phyloP scores from a whole-genome alignment of 2,329 filamentous ascomycete genomes.

The Aspergillus novofumigatus region DNA sequence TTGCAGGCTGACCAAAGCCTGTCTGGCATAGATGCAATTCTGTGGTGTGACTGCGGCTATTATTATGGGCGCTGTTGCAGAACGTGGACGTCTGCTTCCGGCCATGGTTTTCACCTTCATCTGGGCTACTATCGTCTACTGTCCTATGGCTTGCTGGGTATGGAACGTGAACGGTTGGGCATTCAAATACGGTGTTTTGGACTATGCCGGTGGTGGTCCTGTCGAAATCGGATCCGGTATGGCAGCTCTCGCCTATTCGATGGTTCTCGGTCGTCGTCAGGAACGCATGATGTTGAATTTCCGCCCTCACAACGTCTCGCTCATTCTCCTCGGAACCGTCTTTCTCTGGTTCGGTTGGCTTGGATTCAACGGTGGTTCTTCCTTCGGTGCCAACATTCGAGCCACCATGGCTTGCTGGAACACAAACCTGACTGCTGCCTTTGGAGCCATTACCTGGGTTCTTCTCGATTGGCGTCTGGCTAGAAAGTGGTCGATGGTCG shows the following conservation, averaged over 20 bases:
- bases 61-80: constrained; percentile 84
- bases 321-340: constrained; percentile 92
- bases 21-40: constrained; percentile 77
- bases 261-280: constrained; percentile 91
- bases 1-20: not conserved
- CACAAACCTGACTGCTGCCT: constrained; percentile 87
- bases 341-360: constrained; percentile 99
- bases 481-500: constrained; percentile 90
- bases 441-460: constrained; percentile 89
- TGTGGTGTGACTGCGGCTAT: constrained; percentile 89
- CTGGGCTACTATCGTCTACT: constrained; percentile 98
- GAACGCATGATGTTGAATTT: constrained; percentile 99
- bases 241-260: constrained; percentile 90
- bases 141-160: constrained; percentile 91
- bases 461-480: constrained; percentile 92
- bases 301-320: constrained; percentile 95
- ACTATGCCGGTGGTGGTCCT: constrained; percentile 93
- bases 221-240: constrained; percentile 96
- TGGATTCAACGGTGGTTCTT: constrained; percentile 94
- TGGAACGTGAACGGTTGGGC: constrained; percentile 96
- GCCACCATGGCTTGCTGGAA: constrained; percentile 98
- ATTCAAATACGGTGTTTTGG: constrained; percentile 83
- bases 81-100: constrained; percentile 87
- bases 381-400: constrained; percentile 89
- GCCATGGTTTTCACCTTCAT: constrained; percentile 93